A percentile compares a stretch with the other conserved stretches of the same genome.
phyloP scores from a whole-genome alignment of 2,329 filamentous ascomycete species.

The Tolypocladium capitatum region DNA sequence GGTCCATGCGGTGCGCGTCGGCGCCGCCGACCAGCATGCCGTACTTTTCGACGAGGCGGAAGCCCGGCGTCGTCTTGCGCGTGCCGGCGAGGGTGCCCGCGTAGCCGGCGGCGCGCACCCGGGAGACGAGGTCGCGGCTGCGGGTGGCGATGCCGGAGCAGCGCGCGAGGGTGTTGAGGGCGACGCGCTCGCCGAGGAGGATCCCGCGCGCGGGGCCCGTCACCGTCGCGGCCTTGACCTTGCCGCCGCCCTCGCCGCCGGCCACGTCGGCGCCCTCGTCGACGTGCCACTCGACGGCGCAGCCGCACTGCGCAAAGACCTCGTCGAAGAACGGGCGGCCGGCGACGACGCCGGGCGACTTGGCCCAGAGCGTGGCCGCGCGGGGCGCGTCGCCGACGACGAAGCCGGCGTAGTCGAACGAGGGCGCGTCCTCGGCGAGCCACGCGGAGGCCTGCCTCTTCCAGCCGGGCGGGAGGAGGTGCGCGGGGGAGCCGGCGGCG shows the following conservation, averaged over 20 bases:
- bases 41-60: constrained; percentile 93
- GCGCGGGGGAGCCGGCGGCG: constrained; percentile 29
- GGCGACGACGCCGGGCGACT: constrained; percentile 68
- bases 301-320: constrained; percentile 79
- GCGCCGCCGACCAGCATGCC: constrained; percentile 91
- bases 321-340: constrained; percentile 93
- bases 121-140: constrained; percentile 39
- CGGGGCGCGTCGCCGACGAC: constrained; percentile 66
- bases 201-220: constrained; percentile 66
- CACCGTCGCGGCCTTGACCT: constrained; percentile 63
- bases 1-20: constrained; percentile 81
- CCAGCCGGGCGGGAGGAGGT: constrained; percentile 77
- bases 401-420: constrained; percentile 93
- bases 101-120: constrained; percentile 57
- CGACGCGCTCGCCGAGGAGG: constrained; percentile 85
- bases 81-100: constrained; percentile 80
- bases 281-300: constrained; percentile 80
- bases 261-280: constrained; percentile 60
- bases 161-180: constrained; percentile 76
- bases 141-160: constrained; percentile 83
- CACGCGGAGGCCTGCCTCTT: constrained; percentile 68
- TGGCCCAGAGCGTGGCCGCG: constrained; percentile 54
- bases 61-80: constrained; percentile 92
- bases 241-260: constrained; percentile 33
- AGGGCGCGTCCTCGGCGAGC: constrained; percentile 93